Evolutionary conservation across 257 asterid species (phyloP).

Genomic region (Solanum arcanum): DNA sequence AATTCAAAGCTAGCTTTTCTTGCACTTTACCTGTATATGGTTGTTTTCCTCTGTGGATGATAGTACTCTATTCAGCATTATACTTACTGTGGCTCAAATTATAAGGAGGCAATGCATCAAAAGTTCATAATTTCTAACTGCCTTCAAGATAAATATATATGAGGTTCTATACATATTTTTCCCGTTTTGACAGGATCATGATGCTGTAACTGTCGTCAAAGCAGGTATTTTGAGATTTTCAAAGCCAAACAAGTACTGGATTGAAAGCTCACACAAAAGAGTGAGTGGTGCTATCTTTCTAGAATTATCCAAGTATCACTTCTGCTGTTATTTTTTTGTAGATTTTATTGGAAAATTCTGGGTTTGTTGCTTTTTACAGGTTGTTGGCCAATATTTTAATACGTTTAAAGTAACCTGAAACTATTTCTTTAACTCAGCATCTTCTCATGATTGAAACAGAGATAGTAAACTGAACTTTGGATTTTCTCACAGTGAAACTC

Average conservation of each 20-base stretch:
- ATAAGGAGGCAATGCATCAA: neutral
- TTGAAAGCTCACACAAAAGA: slow-evolving; percentile 84
- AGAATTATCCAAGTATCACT: neutral
- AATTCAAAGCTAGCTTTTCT: neutral
- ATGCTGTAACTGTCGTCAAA: slow-evolving; percentile 52
- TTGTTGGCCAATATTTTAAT: neutral
- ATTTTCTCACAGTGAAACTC: neutral
- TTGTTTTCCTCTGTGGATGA: neutral
- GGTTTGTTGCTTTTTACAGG: neutral
- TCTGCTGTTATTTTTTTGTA: neutral
- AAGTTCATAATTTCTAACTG: neutral
- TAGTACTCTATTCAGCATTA: neutral
- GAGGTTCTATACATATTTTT: neutral
- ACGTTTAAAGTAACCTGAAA: neutral
- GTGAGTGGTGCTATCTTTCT: slow-evolving; percentile 32
- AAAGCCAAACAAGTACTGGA: slow-evolving; percentile 86
- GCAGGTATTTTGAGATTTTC: slow-evolving; percentile 70
- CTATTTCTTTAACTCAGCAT: neutral
- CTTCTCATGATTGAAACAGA: neutral
- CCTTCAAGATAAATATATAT: neutral
- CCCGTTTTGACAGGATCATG: slow-evolving; percentile 47
- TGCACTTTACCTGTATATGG: neutral
- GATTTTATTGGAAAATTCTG: neutral
- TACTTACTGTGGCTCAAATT: neutral
- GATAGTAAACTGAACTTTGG: neutral